Evolutionary conservation across 257 asterid species (phyloP), one percentile per base, ranked within the genome.

Genomic region (Lavandula angustifolia): DNA sequence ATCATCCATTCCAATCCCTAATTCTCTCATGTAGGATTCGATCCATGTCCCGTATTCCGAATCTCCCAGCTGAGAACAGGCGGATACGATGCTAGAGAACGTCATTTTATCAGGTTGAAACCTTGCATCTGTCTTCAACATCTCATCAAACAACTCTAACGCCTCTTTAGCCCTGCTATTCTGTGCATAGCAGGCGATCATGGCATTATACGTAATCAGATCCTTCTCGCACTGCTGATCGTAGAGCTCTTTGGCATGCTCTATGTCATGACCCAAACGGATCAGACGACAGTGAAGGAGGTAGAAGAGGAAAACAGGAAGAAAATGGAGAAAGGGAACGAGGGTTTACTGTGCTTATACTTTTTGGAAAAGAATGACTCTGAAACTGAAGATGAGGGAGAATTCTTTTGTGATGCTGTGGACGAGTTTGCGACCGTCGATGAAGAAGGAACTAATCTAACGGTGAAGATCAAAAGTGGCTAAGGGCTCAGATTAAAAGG

Each of bases 1-100:
- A 78, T 85, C 92, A 58, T 92, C 99, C 95, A 87, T 85, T 57
- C 53, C 46, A 29, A 87, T 87, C 54, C 96, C 96, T 6, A 32
- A 33, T 62, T 82, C 78, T 55, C 1, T 69, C 78, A 85, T 78
- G 79, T 76, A 81, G 3, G 83, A 74, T 62, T 84, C 96, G 2
- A 92, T 80, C 79, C 79, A 78, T 62, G 75, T 46, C 44, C 87
- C 95, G 1, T 34, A 48, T 40, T 81, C 71, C 22, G 81, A 50
- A 76, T 92, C 95, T 73, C 97, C 98, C 22, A 92, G 73, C 18
- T 87, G 94, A 53, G 99, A 80, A 74, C 95, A 87, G 61, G 97
- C 94, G 0, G 97, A 92, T 35, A 92, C 63, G 60, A 78, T 89
- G 72, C 95, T 84, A 12, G 83, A 78, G 50, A 92, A 73, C 0